These are phyloP conservation scores for Candida glucosophila DNA, from an alignment of 1,139 yeast species.

Conservation along the genomic window DNA sequence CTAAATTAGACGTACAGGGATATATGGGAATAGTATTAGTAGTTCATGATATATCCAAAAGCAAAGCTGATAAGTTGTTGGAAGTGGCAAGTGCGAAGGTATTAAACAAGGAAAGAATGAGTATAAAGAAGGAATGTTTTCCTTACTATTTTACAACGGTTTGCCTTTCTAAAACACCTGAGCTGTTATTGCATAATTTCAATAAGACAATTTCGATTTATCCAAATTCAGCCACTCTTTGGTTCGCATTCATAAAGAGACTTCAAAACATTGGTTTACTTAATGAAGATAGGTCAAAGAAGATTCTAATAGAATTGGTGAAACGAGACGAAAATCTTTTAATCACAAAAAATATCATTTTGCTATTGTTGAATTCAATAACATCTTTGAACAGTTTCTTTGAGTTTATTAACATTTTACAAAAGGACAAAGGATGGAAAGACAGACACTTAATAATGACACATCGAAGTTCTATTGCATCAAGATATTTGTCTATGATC, in stretches of 20 bases:
- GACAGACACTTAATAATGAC: slow-evolving; percentile 3
- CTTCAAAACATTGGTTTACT: slow-evolving; percentile 26
- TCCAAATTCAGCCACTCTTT: slow-evolving; percentile 19
- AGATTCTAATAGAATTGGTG: slow-evolving; percentile 18
- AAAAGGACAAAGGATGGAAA: neutral
- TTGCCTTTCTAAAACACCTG: slow-evolving; percentile 21
- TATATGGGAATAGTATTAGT: slow-evolving; percentile 33
- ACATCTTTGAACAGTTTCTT: slow-evolving; percentile 13
- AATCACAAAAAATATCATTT: slow-evolving; percentile 23
- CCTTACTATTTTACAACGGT: slow-evolving; percentile 19
- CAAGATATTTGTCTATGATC: slow-evolving; percentile 21
- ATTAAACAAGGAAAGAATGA: slow-evolving; percentile 7
- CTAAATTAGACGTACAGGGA: slow-evolving; percentile 19
- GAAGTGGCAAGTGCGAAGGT: slow-evolving; percentile 19
- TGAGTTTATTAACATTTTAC: slow-evolving; percentile 10
- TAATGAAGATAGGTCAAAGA: slow-evolving; percentile 19
- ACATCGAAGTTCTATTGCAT: slow-evolving; percentile 13
- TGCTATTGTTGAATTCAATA: slow-evolving; percentile 20
- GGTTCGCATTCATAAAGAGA: slow-evolving; percentile 29
- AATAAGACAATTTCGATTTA: slow-evolving; percentile 17
- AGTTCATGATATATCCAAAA: slow-evolving; percentile 15
- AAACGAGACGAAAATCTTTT: slow-evolving; percentile 13
- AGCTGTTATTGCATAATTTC: slow-evolving; percentile 23
- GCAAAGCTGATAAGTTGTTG: slow-evolving; percentile 20
- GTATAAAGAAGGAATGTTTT: slow-evolving; percentile 10